These are phyloP conservation scores for Jatropha multifida DNA, from an alignment of 441 rosid species.

Conservation along the genomic window DNA sequence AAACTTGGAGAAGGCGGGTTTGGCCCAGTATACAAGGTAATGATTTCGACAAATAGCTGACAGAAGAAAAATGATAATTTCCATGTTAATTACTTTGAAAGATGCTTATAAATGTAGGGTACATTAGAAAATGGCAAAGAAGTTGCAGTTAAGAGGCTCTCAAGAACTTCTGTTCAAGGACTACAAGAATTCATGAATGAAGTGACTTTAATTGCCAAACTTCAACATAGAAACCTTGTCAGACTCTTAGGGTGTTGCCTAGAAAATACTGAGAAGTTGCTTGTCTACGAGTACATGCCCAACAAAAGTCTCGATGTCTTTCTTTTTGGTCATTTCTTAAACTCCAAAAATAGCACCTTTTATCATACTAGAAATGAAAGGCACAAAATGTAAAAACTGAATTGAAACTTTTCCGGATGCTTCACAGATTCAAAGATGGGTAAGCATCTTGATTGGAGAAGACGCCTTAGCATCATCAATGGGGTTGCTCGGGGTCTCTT, in stretches of 20 bases:
- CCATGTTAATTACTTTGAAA: neutral
- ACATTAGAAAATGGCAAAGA: neutral
- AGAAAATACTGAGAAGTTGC: neutral
- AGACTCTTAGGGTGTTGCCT: neutral
- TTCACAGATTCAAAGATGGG: neutral
- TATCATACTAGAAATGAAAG: too few species aligned
- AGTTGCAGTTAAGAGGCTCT: conserved; percentile 6
- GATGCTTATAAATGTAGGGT: neutral
- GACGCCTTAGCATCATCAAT: neutral
- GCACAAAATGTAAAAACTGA: neutral
- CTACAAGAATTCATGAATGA: neutral
- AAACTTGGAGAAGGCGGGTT: conserved; percentile 36
- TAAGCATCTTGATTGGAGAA: neutral
- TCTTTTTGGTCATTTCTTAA: neutral
- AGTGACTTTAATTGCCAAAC: neutral
- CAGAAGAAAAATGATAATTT: too few species aligned
- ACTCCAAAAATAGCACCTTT: neutral
- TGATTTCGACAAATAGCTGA: too few species aligned
- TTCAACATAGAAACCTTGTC: conserved; percentile 8
- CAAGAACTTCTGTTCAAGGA: conserved; percentile 4
- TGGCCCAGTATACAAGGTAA: conserved; percentile 26
- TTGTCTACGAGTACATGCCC: neutral
- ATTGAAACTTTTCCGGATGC: neutral
- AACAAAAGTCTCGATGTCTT: conserved; percentile 3
- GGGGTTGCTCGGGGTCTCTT: neutral